Conservation (phyloP, 176 grass and related monocot genomes). For the Avena atlantica region DNA sequence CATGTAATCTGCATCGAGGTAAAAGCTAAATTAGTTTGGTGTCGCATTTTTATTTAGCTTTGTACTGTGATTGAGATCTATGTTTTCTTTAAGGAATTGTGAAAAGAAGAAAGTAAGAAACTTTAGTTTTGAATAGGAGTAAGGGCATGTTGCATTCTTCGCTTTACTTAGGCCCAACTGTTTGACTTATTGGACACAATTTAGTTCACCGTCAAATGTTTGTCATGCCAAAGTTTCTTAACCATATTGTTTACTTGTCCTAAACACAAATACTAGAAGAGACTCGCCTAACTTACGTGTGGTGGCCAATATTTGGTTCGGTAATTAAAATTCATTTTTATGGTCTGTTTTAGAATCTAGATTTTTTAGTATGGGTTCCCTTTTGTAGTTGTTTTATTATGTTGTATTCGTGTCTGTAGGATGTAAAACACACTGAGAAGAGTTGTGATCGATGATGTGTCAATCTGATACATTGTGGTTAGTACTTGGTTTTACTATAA, state of each 20-base stretch:
- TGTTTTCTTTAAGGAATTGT: neutral
- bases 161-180: neutral
- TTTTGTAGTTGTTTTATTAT: neutral
- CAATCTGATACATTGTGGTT: conserved; percentile 3
- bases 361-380: neutral
- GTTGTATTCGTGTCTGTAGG: neutral
- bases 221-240: conserved; percentile 3
- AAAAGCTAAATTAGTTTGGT: conserved; percentile 24
- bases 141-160: neutral
- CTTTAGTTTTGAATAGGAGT: neutral
- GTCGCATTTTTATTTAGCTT: conserved; percentile 21
- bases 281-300: neutral
- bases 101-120: neutral
- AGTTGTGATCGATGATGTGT: neutral
- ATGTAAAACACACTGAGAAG: neutral
- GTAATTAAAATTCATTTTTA: neutral
- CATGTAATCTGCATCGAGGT: conserved; percentile 95
- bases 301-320: neutral
- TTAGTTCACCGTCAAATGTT: conserved; percentile 2
- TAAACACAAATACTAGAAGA: neutral
- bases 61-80: neutral
- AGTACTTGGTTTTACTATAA: neutral
- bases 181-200: neutral
- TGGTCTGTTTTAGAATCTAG: neutral
- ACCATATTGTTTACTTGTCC: neutral